phyloP scores from a whole-genome alignment of 495 filamentous ascomycete genomes.

The Hypoxylon crocopeplum region DNA sequence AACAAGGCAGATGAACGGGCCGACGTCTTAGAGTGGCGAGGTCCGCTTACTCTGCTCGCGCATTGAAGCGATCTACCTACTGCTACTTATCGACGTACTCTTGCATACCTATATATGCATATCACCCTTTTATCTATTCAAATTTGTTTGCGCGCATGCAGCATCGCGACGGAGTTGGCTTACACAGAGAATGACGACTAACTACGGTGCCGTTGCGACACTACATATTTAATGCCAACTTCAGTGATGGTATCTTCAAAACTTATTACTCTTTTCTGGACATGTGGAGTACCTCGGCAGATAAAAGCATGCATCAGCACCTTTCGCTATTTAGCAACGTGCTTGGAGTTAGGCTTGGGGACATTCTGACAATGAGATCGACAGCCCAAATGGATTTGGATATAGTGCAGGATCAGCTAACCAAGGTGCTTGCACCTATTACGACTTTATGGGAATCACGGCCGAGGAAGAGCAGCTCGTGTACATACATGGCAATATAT shows the following conservation, averaged over 20 bases:
- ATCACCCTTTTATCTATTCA: neutral
- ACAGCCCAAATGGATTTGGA: constrained; percentile 14
- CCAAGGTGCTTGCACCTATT: constrained; percentile 21
- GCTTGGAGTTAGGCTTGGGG: constrained; percentile 27
- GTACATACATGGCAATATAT: constrained; percentile 23
- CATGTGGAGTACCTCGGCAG: constrained; percentile 11
- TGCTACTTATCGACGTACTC: neutral
- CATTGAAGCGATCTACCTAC: constrained; percentile 7
- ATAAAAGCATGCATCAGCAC: constrained; percentile 36
- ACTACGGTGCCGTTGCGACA: constrained; percentile 1
- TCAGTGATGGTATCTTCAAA: constrained; percentile 6
- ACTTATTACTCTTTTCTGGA: constrained; percentile 3
- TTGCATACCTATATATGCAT: constrained; percentile 19
- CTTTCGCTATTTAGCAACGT: constrained; percentile 8
- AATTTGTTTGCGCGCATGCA: constrained; percentile 12
- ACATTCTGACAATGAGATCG: constrained; percentile 14
- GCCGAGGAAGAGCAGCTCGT: constrained; percentile 18
- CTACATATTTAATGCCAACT: neutral
- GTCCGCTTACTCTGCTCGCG: constrained; percentile 1
- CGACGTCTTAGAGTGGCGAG: constrained; percentile 25
- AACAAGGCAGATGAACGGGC: constrained; percentile 31
- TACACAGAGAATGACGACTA: constrained; percentile 21
- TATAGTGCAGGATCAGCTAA: constrained; percentile 7
- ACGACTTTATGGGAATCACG: constrained; percentile 30
- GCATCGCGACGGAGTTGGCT: constrained; percentile 37